Evolutionary conservation across 2,329 filamentous ascomycete species (phyloP), one percentile per base, ranked within the genome.

Genomic region (Westerdykella sp.): DNA sequence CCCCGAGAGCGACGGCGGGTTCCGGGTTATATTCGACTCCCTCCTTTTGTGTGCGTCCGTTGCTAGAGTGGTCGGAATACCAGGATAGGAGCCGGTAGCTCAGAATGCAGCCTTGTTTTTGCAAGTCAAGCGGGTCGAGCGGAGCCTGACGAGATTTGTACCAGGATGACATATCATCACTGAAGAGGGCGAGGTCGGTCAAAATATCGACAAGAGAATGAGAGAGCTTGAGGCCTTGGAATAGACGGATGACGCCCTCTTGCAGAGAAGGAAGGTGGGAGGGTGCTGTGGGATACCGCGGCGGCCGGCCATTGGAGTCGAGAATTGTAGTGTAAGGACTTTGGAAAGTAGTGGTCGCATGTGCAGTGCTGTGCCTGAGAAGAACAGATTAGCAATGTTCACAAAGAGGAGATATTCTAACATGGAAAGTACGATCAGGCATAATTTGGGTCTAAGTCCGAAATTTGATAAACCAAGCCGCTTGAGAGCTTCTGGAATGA

Each of bases 301-400:
- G 56, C 3, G 55, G 44, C 6, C 44, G 34, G 15, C 59, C 57
- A 16, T 30, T 48, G 9, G 42, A 35, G 28, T 55, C 48, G 3
- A 54, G 14, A 6, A 62, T 49, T 5, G 57, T 34, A 6, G 59
- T 48, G 43, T 65, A 65, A 1, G 62, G 60, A 5, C 43, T 49
- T 34, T 59, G 50, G 35, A 64, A 65, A 2, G 59, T 57, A 2
- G 59, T 50, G 34, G 63, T 56, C 4, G 53, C 50, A 39, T 62
- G 59, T 6, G 62, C 62, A 14, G 57, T 54, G 42, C 55, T 62
- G 39, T 65, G 60, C 62, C 62, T 65, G 30, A n/a, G 23, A 2
- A 23, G 34, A 28, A 28, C 9, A 28, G 25, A 28, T 28, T 28
- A 28, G 25, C 9, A 4, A 28, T 10, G 9, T 28, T 10, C 25